These are phyloP conservation scores for Penstemon eatonii DNA, from an alignment of 257 asterid genomes.

Conservation along the genomic window DNA sequence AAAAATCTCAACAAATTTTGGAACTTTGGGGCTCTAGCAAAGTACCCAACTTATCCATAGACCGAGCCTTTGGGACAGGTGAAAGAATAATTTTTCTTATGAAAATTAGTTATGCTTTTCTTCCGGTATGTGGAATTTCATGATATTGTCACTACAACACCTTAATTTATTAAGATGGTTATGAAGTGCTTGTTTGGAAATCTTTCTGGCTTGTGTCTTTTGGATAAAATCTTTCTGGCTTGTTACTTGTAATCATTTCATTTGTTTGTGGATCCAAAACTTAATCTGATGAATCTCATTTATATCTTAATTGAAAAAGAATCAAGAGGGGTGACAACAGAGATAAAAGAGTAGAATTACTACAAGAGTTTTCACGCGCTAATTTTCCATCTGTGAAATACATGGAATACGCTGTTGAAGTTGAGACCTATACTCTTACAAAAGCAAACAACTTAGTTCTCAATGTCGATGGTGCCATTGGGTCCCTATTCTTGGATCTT, in stretches of 20 bases:
- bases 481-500: conserved; percentile 96
- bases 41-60: too few species aligned
- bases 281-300: conserved; percentile 18
- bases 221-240: neutral
- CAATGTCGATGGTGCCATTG: conserved; percentile 98
- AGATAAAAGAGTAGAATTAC: conserved; percentile 93
- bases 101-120: neutral
- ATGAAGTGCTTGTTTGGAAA: conserved; percentile 15
- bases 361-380: conserved; percentile 79
- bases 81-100: neutral
- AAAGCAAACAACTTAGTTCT: conserved; percentile 96
- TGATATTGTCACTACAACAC: neutral
- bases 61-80: too few species aligned
- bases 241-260: neutral
- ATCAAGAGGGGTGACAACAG: conserved; percentile 99
- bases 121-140: too few species aligned
- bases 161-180: neutral
- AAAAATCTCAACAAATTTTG: too few species aligned
- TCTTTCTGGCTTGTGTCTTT: neutral
- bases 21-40: too few species aligned
- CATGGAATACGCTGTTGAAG: conserved; percentile 98
- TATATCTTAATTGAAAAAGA: conserved; percentile 40
- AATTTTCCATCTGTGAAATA: conserved; percentile 93
- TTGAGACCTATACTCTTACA: conserved; percentile 92
- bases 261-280: conserved; percentile 18